Percentiles rank a stretch among this genome's conserved stretches.
Conservation (phyloP, 2,329 filamentous ascomycete species). For the Botryosphaeria dothidea region DNA sequence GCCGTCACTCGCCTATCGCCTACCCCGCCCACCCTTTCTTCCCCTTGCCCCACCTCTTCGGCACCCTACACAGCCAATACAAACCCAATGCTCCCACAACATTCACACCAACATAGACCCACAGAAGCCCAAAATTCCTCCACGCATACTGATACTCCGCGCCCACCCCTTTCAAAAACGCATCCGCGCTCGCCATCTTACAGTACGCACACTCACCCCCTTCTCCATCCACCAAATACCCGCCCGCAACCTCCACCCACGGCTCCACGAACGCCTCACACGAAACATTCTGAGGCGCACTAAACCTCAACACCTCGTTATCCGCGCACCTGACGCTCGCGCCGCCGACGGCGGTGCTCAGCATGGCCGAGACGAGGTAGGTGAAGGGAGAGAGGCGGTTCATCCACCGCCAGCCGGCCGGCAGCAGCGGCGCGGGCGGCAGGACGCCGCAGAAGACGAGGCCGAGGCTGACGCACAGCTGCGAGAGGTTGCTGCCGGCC, state of each 20-base stretch:
- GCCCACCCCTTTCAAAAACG: not conserved
- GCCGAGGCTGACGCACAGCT: not conserved
- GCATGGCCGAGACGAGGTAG: conserved; percentile 71
- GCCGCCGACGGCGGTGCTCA: conserved; percentile 67
- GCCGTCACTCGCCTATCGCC: not conserved
- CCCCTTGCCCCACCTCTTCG: not conserved
- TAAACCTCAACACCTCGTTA: not conserved
- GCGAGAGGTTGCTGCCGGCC: not conserved
- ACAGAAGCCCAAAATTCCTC: not conserved
- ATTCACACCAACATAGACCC: not conserved
- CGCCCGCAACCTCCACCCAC: not conserved
- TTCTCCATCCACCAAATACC: not conserved
- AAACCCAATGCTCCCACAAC: not conserved
- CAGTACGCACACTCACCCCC: not conserved
- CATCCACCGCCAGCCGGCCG: conserved; percentile 77
- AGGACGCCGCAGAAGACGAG: conserved; percentile 39
- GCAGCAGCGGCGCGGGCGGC: conserved; percentile 58
- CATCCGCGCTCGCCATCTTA: not conserved
- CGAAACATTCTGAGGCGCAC: not conserved
- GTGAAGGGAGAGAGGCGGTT: conserved; percentile 76
- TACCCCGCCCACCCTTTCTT: not conserved
- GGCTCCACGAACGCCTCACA: not conserved
- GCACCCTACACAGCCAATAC: not conserved
- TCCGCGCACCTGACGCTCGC: conserved; percentile 26
- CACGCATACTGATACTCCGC: not conserved